Conservation (phyloP, 2,329 filamentous ascomycete species). For the Fusarium irregulare region DNA sequence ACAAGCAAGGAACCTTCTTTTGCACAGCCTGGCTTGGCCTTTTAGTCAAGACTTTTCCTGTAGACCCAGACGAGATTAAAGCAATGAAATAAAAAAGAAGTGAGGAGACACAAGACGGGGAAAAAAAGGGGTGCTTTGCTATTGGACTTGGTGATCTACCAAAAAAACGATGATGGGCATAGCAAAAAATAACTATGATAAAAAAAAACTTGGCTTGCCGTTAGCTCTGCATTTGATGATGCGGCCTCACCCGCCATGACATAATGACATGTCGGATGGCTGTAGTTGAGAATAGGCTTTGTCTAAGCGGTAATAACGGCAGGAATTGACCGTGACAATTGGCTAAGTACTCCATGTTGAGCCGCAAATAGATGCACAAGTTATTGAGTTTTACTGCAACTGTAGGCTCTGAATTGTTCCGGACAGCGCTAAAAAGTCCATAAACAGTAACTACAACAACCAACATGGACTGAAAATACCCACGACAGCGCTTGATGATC, state of each 20-base stretch:
- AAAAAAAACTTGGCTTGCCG: constrained; percentile 6
- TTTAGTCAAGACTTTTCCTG: constrained; percentile 8
- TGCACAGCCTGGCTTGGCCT: constrained; percentile 40
- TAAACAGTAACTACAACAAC: background rate
- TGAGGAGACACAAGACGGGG: background rate
- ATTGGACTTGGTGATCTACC: background rate
- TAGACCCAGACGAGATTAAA: constrained; percentile 21
- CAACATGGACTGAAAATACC: background rate
- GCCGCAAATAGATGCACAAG: constrained; percentile 26
- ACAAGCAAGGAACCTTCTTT: constrained; percentile 6
- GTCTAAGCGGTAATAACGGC: constrained; percentile 14
- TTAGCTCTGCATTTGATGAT: constrained; percentile 36
- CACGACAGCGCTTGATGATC: constrained; percentile 20
- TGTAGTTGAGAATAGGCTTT: background rate
- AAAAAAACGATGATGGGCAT: background rate
- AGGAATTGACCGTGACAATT: constrained; percentile 17
- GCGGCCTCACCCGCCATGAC: constrained; percentile 35
- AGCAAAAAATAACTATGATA: constrained; percentile 2
- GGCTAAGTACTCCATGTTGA: constrained; percentile 12
- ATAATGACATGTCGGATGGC: constrained; percentile 27
- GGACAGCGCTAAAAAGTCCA: constrained; percentile 14
- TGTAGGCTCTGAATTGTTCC: constrained; percentile 1
- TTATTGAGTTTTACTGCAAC: background rate
- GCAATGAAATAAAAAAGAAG: constrained; percentile 13
- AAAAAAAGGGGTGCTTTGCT: constrained; percentile 7